Conservation (phyloP, 352 stramenopile species). For the Phytophthora chlamydospora region DNA sequence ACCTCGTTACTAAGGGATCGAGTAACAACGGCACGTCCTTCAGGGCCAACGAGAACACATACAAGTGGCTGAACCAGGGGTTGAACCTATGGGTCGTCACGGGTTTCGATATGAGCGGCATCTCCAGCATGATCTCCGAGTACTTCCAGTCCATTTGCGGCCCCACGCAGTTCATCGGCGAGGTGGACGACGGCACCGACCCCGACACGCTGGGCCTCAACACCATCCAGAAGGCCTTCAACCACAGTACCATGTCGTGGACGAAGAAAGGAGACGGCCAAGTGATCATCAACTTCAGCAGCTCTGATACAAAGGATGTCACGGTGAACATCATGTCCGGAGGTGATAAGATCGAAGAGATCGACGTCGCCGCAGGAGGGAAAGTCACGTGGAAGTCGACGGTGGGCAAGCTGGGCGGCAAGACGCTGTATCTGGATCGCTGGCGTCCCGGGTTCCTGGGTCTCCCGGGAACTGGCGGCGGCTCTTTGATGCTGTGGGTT, state of each 20-base stretch:
- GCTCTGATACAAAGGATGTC: constrained; percentile 52
- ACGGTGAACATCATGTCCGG: constrained; percentile 59
- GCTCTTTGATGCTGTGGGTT: constrained; percentile 71
- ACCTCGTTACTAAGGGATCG: constrained; percentile 27
- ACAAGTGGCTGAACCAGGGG: constrained; percentile 20
- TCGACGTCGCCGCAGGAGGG: constrained; percentile 41
- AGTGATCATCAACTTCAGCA: constrained; percentile 50
- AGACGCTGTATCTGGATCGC: constrained; percentile 75
- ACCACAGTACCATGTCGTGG: constrained; percentile 45
- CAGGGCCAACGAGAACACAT: constrained; percentile 19
- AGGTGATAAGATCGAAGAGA: constrained; percentile 49
- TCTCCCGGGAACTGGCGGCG: constrained; percentile 57
- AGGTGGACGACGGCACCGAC: constrained; percentile 48
- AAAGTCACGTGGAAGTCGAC: constrained; percentile 46
- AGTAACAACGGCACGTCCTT: constrained; percentile 30
- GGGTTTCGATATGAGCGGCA: constrained; percentile 32
- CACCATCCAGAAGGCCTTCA: constrained; percentile 47
- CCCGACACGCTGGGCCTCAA: constrained; percentile 48
- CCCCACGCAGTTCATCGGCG: constrained; percentile 43
- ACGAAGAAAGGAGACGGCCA: constrained; percentile 46
- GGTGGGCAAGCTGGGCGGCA: constrained; percentile 40
- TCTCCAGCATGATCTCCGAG: constrained; percentile 34
- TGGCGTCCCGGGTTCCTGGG: constrained; percentile 60
- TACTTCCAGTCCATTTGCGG: constrained; percentile 44
- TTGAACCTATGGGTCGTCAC: constrained; percentile 21